Evolutionary conservation across 2,329 filamentous ascomycete genomes (phyloP), one percentile per base, ranked within the genome.

Genomic region (Fusarium chaquense): DNA sequence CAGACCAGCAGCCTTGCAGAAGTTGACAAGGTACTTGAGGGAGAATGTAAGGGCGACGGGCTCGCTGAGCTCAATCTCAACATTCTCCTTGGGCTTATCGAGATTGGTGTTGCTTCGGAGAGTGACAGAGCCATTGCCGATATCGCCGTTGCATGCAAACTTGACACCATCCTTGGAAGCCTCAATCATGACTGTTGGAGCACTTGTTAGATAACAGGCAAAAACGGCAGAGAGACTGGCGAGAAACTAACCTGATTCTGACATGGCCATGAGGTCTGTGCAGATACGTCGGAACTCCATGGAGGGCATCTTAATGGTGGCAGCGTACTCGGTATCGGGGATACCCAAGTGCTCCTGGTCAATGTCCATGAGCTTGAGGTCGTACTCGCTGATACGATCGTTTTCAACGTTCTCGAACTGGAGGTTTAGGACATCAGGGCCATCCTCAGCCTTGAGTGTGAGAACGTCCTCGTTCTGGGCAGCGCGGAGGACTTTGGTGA

Each of bases 301-400:
- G 35, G 92, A 89, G 16, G 96, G 95, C 93, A 99, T 94, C 57
- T 88, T 85, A 71, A 99, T 93, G 20, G 92, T 96, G 49, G 96
- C 92, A 40, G 94, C 92, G 79, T 99, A 99, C 78, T 99, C 96
- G n/a, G 97, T 99, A 76, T 99, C 95, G 18, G 96, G 96, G 76
- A 99, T 99, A 69, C 96, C 96, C 82, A 99, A 85, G 82, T 99
- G 96, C 87, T 99, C 96, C 85, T 99, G 97, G 83, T 99, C 96
- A 81, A 99, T 99, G 81, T 99, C 96, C 96, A 99, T 99, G 80
- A 99, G 90, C 88, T 99, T 99, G 83, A 99, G 92, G 82, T 99
- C 96, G 81, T 99, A 99, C 86, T 99, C 97, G 88, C 93, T 97
- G 79, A 99, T 89, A 73, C 96, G 89, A 82, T 99, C 96, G 76